These are phyloP conservation scores for Dactylis glomerata DNA, from an alignment of 176 grass and related monocot species.

Conservation along the genomic window DNA sequence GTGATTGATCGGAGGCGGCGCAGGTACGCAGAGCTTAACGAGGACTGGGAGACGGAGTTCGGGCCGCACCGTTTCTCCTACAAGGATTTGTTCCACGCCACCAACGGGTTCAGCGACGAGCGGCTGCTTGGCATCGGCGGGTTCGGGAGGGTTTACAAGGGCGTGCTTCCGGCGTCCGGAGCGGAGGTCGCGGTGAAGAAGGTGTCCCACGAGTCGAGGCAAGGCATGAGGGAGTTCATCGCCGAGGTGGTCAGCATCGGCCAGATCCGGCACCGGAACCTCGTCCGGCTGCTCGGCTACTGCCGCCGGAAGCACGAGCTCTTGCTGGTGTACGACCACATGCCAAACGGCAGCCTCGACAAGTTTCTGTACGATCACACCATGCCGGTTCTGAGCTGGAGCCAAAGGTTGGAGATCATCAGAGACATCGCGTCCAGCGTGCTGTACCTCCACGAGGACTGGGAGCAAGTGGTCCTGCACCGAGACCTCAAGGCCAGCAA, in stretches of 20 bases:
- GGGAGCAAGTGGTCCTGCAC: conserved; percentile 42
- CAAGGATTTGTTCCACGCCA: conserved; percentile 46
- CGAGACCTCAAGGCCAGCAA: conserved; percentile 54
- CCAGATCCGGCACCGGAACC: conserved; percentile 37
- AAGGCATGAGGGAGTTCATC: conserved; percentile 46
- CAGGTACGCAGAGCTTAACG: conserved; percentile 39
- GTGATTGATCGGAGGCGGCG: neutral
- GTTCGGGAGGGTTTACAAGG: conserved; percentile 48
- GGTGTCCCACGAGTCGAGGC: conserved; percentile 48
- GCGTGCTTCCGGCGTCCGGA: conserved; percentile 20
- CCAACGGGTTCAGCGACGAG: conserved; percentile 28
- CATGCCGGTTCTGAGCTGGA: conserved; percentile 6
- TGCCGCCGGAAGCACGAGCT: conserved; percentile 47
- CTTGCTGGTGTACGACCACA: conserved; percentile 34
- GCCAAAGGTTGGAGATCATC: conserved; percentile 26
- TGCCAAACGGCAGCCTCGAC: conserved; percentile 35
- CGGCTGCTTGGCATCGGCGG: conserved; percentile 47
- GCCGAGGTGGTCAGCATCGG: conserved; percentile 41
- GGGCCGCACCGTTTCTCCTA: conserved; percentile 44
- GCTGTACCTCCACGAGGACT: conserved; percentile 42
- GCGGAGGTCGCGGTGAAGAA: conserved; percentile 44
- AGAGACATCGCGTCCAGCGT: conserved; percentile 35
- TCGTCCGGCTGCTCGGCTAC: conserved; percentile 46
- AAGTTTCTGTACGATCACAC: conserved; percentile 4
- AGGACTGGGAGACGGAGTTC: conserved; percentile 38